Base-by-base conservation (phyloP, 1,284 basidiomycete species). In the Fomes fomentarius region DNA sequence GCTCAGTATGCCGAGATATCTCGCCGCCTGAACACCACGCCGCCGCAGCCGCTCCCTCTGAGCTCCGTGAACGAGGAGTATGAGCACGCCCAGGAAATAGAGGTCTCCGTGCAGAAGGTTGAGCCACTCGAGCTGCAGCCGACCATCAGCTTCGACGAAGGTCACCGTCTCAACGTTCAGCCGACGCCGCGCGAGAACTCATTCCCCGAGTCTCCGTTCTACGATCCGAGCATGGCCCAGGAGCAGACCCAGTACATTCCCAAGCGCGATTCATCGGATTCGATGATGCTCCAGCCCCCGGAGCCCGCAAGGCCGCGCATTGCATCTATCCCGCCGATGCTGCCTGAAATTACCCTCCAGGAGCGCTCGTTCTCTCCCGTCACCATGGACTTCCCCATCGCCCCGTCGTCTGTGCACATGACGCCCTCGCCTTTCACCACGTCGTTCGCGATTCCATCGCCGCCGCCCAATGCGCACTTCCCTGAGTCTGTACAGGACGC, bases 1-100 rank as follows among this genome's bases (percentile, higher is more conserved):
- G 77, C 76, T 0, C 88, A 90, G 66, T 89, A 89, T 61, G 81
- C 74, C n/a, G 85, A 85, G 62, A 89, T 89, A 52, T 81, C 83
- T 2, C 74, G 77, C 58, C 77, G 73, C 17, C 66, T 90, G 41
- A 78, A 81, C 52, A 67, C 76, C 8, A 61, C 73, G 17, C 69
- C 78, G 4, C 79, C 81, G 3, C 64, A 72, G 19, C 71, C 69
- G 12, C 54, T 67, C 41, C 69, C 69, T 21, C 72, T 74, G 24
- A 61, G 57, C 6, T 37, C 73, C 2, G 68, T 72, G 49, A 63
- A 70, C 17, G 65, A 71, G 47, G 65, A 72, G 46, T 26, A 44
- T 4, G 59, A 57, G 17, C 51, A 58, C 26, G 35, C 44, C 19
- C 53, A 60, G 35, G 47, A 54, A n/a, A 57, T 42, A 22, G 50